phyloP scores from a whole-genome alignment of 345 rosid genomes.

The Mangifera indica region DNA sequence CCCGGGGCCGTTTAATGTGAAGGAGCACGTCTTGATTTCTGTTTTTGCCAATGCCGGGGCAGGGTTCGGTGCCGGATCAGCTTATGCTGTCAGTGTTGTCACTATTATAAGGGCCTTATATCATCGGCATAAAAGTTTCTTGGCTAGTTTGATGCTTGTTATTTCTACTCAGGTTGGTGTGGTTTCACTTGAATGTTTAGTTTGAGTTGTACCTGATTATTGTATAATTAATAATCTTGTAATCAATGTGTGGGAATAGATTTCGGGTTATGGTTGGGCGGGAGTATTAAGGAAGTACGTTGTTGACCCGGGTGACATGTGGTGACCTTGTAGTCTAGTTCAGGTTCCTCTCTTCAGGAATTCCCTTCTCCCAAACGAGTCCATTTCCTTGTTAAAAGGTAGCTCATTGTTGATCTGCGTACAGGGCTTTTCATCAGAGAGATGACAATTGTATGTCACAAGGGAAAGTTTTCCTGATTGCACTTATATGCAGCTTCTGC shows the following conservation, averaged over 20 bases:
- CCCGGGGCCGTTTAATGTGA: slow-evolving; percentile 53
- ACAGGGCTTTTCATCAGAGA: slow-evolving; percentile 60
- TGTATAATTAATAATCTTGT: neutral
- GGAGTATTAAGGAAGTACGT: slow-evolving; percentile 59
- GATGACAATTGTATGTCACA: slow-evolving; percentile 43
- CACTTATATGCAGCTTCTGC: slow-evolving; percentile 54
- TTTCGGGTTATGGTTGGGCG: slow-evolving; percentile 72
- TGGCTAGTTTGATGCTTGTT: slow-evolving; percentile 58
- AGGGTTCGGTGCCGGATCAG: slow-evolving; percentile 50
- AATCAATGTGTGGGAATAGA: slow-evolving; percentile 24
- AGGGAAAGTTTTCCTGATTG: slow-evolving; percentile 64
- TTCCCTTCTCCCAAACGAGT: neutral
- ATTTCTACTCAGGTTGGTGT: slow-evolving; percentile 51
- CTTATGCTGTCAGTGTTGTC: slow-evolving; percentile 55
- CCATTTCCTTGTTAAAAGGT: neutral
- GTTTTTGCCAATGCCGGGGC: slow-evolving; percentile 61
- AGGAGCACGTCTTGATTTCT: slow-evolving; percentile 50
- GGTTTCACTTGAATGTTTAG: too few species aligned
- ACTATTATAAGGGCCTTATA: slow-evolving; percentile 57
- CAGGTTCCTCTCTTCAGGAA: slow-evolving; percentile 69
- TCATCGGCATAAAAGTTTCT: slow-evolving; percentile 46
- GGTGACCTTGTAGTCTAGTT: slow-evolving; percentile 64
- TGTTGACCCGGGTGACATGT: slow-evolving; percentile 67
- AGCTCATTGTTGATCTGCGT: too few species aligned
- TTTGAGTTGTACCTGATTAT: neutral